Evolutionary conservation across 2,329 filamentous ascomycete species (phyloP).

Genomic region (Myriosclerotinia duriaeana): DNA sequence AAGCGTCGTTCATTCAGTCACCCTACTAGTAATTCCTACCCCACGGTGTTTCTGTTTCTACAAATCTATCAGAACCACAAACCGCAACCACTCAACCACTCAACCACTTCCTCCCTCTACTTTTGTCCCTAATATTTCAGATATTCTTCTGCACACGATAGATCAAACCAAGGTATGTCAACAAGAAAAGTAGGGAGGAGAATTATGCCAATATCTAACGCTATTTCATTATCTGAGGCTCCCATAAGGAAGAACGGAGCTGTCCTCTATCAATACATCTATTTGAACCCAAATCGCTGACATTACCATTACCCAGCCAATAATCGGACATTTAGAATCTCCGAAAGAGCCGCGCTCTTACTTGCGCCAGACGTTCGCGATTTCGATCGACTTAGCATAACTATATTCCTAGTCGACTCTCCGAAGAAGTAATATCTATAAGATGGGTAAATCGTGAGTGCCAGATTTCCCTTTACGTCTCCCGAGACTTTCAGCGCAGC

Average conservation of each 20-base stretch:
- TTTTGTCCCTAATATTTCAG: neutral
- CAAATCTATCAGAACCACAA: conserved; percentile 13
- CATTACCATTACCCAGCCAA: neutral
- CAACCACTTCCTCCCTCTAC: neutral
- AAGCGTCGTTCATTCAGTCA: conserved; percentile 3
- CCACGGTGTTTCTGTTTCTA: conserved; percentile 14
- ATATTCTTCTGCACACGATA: neutral
- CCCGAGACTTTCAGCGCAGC: conserved; percentile 10
- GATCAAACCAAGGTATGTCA: conserved; percentile 6
- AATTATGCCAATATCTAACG: neutral
- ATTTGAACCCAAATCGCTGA: conserved; percentile 14
- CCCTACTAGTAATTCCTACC: conserved; percentile 17
- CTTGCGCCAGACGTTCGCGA: conserved; percentile 12
- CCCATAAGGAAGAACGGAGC: neutral
- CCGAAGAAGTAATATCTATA: conserved; percentile 4
- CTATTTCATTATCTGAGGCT: neutral
- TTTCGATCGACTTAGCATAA: conserved; percentile 5
- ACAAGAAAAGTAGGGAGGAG: neutral
- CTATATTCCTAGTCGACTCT: neutral
- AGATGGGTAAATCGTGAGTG: conserved; percentile 29
- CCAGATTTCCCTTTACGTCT: conserved; percentile 11
- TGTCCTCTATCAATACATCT: neutral
- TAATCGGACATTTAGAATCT: conserved; percentile 6
- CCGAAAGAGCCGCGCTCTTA: conserved; percentile 21
- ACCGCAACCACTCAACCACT: neutral